Conservation (phyloP, 768 basidiomycete genomes). For the Boletus pseudopeckii region DNA sequence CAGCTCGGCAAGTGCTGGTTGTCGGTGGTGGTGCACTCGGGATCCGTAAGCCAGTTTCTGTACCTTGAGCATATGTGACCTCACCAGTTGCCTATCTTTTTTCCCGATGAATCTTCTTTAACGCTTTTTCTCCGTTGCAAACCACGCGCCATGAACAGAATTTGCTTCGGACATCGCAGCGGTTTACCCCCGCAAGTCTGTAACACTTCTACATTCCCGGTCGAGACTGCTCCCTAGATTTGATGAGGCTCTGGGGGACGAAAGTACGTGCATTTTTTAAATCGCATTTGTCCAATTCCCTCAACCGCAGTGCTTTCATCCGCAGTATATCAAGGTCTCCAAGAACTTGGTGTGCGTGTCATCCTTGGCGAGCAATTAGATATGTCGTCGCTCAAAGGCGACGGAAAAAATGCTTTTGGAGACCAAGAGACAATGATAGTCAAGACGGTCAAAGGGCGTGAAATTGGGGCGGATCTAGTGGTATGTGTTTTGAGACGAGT, state of each 20-base stretch:
- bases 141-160: slow-evolving; percentile 35
- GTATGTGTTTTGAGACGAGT: slow-evolving; percentile 30
- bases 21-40: slow-evolving; percentile 75
- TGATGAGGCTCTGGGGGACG: slow-evolving; percentile 48
- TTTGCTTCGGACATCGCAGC: slow-evolving; percentile 62
- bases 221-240: slow-evolving; percentile 51
- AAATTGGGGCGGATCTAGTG: slow-evolving; percentile 50
- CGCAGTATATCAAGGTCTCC: slow-evolving; percentile 30
- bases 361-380: slow-evolving; percentile 56
- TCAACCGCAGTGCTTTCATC: background rate
- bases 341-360: slow-evolving; percentile 43
- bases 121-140: background rate
- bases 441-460: slow-evolving; percentile 46
- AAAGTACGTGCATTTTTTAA: slow-evolving; percentile 36
- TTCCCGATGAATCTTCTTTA: background rate
- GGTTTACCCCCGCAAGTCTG: slow-evolving; percentile 47
- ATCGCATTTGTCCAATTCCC: background rate
- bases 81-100: background rate
- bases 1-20: slow-evolving; percentile 51
- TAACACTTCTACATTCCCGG: slow-evolving; percentile 62
- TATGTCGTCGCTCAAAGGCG: slow-evolving; percentile 32
- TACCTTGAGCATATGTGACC: background rate
- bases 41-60: slow-evolving; percentile 46
- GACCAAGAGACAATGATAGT: slow-evolving; percentile 30
- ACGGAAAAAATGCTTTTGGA: background rate